Evolutionary conservation across 352 stramenopile species (phyloP).

Genomic region (Plasmopara muralis): DNA sequence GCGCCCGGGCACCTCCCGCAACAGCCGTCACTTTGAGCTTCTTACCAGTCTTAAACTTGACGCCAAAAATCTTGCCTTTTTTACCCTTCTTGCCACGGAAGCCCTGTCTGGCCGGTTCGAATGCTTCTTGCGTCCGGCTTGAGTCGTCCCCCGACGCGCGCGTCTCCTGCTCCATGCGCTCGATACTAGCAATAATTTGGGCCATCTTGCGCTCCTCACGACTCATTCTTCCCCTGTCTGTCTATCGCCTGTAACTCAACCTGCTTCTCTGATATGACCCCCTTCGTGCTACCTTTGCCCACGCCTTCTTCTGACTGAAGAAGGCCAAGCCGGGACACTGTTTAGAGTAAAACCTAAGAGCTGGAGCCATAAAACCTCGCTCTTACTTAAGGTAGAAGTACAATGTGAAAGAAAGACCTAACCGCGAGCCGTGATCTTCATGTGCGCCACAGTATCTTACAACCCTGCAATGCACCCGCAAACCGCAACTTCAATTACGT

Average conservation of each 20-base stretch:
- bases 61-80: slow-evolving; percentile 19
- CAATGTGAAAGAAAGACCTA: slow-evolving; percentile 11
- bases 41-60: slow-evolving; percentile 31
- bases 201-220: slow-evolving; percentile 74
- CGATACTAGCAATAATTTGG: slow-evolving; percentile 73
- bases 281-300: slow-evolving; percentile 6
- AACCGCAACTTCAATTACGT: no score
- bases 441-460: slow-evolving; percentile 13
- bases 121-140: slow-evolving; percentile 13
- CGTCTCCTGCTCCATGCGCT: slow-evolving; percentile 66
- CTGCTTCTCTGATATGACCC: slow-evolving; percentile 7
- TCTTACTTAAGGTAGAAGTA: slow-evolving; percentile 17
- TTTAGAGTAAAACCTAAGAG: slow-evolving; percentile 21
- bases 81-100: slow-evolving; percentile 26
- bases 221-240: slow-evolving; percentile 38
- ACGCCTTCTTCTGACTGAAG: slow-evolving; percentile 28
- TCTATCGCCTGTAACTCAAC: background rate
- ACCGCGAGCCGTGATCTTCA: slow-evolving; percentile 8
- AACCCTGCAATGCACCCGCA: no score
- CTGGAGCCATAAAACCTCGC: background rate
- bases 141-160: slow-evolving; percentile 16
- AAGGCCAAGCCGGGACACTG: slow-evolving; percentile 6
- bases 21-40: slow-evolving; percentile 34
- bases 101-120: slow-evolving; percentile 20
- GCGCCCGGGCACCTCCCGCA: slow-evolving; percentile 9